phyloP scores from a whole-genome alignment of 371 early-diverging fungal species.

The Capillidium heterosporum region DNA sequence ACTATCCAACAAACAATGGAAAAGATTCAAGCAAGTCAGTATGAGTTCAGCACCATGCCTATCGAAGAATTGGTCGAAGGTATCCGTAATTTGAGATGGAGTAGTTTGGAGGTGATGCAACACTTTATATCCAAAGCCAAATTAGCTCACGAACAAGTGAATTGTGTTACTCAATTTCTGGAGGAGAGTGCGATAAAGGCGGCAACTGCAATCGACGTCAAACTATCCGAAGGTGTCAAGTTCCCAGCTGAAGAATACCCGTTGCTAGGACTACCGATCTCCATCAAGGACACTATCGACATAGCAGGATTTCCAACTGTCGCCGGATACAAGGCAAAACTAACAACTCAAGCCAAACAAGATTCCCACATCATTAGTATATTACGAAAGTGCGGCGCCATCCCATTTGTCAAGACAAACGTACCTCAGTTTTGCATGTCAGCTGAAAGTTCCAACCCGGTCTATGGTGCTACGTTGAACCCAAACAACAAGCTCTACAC shows the following conservation, averaged over 20 bases:
- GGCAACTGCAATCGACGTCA: constrained; percentile 2
- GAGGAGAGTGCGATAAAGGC: not conserved
- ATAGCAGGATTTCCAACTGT: not conserved
- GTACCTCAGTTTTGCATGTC: not conserved
- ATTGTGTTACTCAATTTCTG: constrained; percentile 6
- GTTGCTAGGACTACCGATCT: not conserved
- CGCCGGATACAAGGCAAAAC: not conserved
- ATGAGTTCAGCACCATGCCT: too few species aligned
- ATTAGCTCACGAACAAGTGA: not conserved
- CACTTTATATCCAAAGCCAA: not conserved
- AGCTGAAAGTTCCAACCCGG: not conserved
- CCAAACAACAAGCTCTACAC: not conserved
- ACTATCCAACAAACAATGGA: too few species aligned
- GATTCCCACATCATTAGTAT: not conserved
- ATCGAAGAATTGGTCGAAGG: not conserved
- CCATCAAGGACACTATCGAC: not conserved
- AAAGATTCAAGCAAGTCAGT: too few species aligned
- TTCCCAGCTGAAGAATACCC: not conserved
- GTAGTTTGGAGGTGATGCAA: not conserved
- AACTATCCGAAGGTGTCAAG: not conserved
- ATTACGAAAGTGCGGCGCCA: not conserved
- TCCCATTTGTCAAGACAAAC: not conserved
- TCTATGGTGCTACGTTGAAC: not conserved
- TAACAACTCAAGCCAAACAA: not conserved
- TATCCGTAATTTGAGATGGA: not conserved